phyloP scores from a whole-genome alignment of 176 grass and related monocot genomes.

The Carex scoparia region DNA sequence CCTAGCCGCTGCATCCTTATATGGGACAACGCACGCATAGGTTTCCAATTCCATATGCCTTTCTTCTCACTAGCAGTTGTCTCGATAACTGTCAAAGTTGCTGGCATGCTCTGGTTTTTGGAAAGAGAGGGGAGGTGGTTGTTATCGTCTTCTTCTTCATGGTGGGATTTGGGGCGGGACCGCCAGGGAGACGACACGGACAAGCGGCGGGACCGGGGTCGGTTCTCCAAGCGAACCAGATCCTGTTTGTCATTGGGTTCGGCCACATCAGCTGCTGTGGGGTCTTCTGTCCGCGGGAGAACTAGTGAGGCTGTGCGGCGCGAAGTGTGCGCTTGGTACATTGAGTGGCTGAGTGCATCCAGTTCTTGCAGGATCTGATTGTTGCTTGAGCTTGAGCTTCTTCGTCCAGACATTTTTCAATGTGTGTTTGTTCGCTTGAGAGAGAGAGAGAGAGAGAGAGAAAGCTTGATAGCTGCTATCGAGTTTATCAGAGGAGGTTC shows the following conservation, averaged over 20 bases:
- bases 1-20: conserved; percentile 70
- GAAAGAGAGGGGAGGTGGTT: conserved; percentile 1
- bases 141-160: conserved; percentile 9
- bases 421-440: neutral
- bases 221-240: neutral
- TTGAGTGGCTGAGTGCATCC: conserved; percentile 72
- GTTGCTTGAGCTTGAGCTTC: conserved; percentile 37
- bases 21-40: conserved; percentile 64
- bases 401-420: conserved; percentile 44
- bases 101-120: conserved; percentile 44
- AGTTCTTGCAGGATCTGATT: conserved; percentile 67
- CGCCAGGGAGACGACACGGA: conserved; percentile 89
- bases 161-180: conserved; percentile 43
- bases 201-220: conserved; percentile 47
- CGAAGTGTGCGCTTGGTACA: conserved; percentile 70
- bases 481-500: neutral
- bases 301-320: conserved; percentile 64
- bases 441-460: neutral
- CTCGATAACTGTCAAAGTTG: neutral
- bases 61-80: conserved; percentile 44
- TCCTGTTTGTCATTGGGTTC: neutral
- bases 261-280: neutral
- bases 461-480: neutral
- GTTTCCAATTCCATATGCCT: conserved; percentile 75
- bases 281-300: conserved; percentile 35